Conservation (phyloP, 352 stramenopile species). For the Globisporangium okanoganense region DNA sequence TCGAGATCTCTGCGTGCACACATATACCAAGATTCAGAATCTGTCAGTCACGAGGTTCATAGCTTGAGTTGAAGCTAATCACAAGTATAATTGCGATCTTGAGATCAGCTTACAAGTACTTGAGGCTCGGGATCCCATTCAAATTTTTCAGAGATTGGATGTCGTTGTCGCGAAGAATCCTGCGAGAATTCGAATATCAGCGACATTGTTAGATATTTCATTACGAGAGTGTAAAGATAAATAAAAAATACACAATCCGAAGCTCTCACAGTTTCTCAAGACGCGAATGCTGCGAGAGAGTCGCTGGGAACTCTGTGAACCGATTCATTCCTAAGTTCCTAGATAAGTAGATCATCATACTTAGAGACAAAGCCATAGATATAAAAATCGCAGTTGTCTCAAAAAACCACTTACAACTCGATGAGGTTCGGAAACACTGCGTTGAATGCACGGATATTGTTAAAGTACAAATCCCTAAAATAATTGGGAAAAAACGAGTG, state of each 20-base stretch:
- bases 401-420: neutral
- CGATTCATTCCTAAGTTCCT: neutral
- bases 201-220: neutral
- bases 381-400: neutral
- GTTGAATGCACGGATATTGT: conserved; percentile 10
- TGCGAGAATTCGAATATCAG: neutral
- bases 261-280: neutral
- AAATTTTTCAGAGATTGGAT: neutral
- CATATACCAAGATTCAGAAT: neutral
- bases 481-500: neutral
- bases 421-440: conserved; percentile 3
- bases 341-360: too few species aligned
- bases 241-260: neutral
- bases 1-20: neutral
- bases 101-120: conserved; percentile 4
- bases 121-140: neutral
- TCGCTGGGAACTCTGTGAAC: neutral
- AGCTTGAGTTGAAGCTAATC: neutral
- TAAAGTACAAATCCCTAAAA: conserved; percentile 8
- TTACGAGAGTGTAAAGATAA: neutral
- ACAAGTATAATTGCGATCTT: neutral
- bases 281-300: neutral
- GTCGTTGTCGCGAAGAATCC: neutral
- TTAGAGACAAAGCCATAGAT: neutral
- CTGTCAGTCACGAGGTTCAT: neutral